These are phyloP conservation scores for Phyllosticta ampelicida DNA, from an alignment of 2,329 filamentous ascomycete species.

Conservation along the genomic window DNA sequence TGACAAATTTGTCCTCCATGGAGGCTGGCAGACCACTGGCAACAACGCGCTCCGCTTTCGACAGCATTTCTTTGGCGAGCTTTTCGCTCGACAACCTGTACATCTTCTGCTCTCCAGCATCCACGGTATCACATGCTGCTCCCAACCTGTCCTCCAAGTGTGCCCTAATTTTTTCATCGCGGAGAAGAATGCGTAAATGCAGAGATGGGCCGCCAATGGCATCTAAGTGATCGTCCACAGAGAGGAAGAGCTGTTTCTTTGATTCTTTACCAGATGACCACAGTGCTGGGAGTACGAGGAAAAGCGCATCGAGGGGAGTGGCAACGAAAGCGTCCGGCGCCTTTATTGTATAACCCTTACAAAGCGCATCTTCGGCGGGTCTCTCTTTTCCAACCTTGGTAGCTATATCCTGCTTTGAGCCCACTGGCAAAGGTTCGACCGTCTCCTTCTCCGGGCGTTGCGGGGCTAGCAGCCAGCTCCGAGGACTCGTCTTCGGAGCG, in stretches of 20 bases:
- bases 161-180: conserved; percentile 27
- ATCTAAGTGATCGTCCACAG: conserved; percentile 63
- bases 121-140: conserved; percentile 67
- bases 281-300: conserved; percentile 69
- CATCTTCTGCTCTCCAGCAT: conserved; percentile 76
- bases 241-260: conserved; percentile 54
- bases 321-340: conserved; percentile 70
- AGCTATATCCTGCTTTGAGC: not conserved
- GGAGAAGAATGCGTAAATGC: conserved; percentile 49
- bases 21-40: conserved; percentile 57
- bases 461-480: conserved; percentile 44
- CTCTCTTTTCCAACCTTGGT: not conserved
- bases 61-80: conserved; percentile 52
- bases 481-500: conserved; percentile 38
- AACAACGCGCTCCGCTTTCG: conserved; percentile 63
- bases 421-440: not conserved
- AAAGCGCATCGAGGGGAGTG: conserved; percentile 73
- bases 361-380: not conserved
- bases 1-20: conserved; percentile 78
- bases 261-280: conserved; percentile 36
- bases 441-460: conserved; percentile 8
- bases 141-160: conserved; percentile 56
- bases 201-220: conserved; percentile 43
- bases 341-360: conserved; percentile 48
- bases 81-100: conserved; percentile 68